phyloP scores from a whole-genome alignment of 306 rosid species.

The Cicer yamashitae region DNA sequence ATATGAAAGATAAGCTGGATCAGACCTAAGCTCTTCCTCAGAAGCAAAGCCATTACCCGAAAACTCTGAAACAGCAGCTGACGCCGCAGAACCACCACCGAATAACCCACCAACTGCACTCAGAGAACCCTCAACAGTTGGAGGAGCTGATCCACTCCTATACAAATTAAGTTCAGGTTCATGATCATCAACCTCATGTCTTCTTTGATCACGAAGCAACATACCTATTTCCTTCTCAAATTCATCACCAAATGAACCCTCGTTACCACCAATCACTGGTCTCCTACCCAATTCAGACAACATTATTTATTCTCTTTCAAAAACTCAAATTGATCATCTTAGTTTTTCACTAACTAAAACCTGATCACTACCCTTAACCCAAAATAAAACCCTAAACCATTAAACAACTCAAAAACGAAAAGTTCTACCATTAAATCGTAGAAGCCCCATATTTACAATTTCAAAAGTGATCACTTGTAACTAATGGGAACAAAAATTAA shows the following conservation, averaged over 20 bases:
- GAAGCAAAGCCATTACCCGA: slow-evolving; percentile 11
- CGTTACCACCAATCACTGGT: slow-evolving; percentile 78
- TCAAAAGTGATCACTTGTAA: slow-evolving; percentile 34
- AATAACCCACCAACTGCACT: slow-evolving; percentile 25
- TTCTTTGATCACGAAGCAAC: slow-evolving; percentile 72
- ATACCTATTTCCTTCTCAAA: slow-evolving; percentile 85
- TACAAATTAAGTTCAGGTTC: slow-evolving; percentile 18
- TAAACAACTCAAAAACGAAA: slow-evolving; percentile 41
- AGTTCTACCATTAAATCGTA: slow-evolving; percentile 21
- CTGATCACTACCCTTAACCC: slow-evolving; percentile 43
- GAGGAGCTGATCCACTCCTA: slow-evolving; percentile 37
- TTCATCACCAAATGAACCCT: slow-evolving; percentile 87
- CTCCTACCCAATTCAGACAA: slow-evolving; percentile 84
- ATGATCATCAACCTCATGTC: slow-evolving; percentile 17
- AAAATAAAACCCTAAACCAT: slow-evolving; percentile 46
- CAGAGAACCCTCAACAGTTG: slow-evolving; percentile 31
- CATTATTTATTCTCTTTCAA: slow-evolving; percentile 51
- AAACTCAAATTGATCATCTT: slow-evolving; percentile 18
- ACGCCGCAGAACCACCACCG: background rate
- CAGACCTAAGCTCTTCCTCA: slow-evolving; percentile 33
- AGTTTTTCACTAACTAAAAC: slow-evolving; percentile 6
- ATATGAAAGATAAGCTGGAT: slow-evolving; percentile 27
- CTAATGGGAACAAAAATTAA: slow-evolving; percentile 27
- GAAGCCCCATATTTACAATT: slow-evolving; percentile 54
- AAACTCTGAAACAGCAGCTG: background rate